Conservation (phyloP, 192 early-diverging fungal species). For the Chytriomyces confervae region DNA sequence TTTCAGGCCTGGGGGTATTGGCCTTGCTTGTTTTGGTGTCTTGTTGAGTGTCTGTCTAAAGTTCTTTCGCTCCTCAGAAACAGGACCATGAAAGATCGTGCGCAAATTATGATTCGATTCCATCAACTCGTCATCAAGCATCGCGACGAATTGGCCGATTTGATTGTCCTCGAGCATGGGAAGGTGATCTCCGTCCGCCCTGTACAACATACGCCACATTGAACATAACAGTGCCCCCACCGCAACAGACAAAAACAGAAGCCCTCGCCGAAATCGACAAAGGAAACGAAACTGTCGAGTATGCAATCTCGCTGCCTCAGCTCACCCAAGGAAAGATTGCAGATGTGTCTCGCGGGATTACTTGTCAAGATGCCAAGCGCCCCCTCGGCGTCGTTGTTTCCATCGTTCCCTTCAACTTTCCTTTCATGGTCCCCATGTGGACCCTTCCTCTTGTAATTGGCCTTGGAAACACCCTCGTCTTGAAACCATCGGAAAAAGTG, state of each 20-base stretch:
- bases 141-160: conserved; percentile 68
- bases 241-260: conserved; percentile 60
- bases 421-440: conserved; percentile 85
- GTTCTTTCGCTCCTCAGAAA: conserved; percentile 6
- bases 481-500: conserved; percentile 85
- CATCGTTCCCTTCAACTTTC: conserved; percentile 85
- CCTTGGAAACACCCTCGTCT: conserved; percentile 72
- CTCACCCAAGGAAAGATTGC: conserved; percentile 64
- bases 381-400: conserved; percentile 78
- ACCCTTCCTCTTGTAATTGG: conserved; percentile 74
- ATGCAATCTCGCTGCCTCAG: conserved; percentile 71
- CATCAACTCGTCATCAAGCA: conserved; percentile 62
- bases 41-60: neutral
- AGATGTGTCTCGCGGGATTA: conserved; percentile 65
- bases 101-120: conserved; percentile 64
- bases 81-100: conserved; percentile 75
- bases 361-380: conserved; percentile 67
- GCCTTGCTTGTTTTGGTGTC: neutral
- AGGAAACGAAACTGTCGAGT: conserved; percentile 82
- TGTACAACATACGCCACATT: neutral
- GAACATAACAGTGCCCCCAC: neutral
- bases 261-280: conserved; percentile 76
- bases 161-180: conserved; percentile 81
- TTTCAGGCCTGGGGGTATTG: conserved; percentile 39
- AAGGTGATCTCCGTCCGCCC: conserved; percentile 46